A percentile compares a stretch with the other conserved stretches of the same genome.
phyloP scores from a whole-genome alignment of 75 land plant species.

The Gnetum montanum region DNA sequence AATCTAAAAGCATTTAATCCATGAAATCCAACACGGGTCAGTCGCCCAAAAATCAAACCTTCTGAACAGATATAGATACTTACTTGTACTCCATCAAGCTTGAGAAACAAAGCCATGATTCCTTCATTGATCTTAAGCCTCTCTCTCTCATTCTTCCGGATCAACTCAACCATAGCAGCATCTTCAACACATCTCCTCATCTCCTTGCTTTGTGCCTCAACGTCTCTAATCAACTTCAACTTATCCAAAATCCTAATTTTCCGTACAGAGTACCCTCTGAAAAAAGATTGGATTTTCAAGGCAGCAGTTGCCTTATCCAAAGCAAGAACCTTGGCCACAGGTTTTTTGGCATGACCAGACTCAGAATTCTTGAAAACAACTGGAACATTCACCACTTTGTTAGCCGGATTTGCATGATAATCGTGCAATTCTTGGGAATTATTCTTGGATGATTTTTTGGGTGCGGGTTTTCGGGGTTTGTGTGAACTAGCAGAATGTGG shows the following conservation, averaged over 20 bases:
- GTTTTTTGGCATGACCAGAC: too few species aligned
- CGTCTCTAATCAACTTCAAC: conserved; percentile 9
- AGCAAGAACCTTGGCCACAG: not conserved
- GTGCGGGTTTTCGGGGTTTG: too few species aligned
- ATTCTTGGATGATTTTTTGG: too few species aligned
- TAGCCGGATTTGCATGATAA: too few species aligned
- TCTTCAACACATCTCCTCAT: not conserved
- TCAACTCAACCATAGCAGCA: not conserved
- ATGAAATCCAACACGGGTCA: too few species aligned
- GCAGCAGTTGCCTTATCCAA: conserved; percentile 9
- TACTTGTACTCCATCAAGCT: conserved; percentile 23
- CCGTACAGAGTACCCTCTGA: conserved; percentile 14
- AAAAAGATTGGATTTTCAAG: conserved; percentile 10
- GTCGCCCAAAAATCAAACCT: too few species aligned
- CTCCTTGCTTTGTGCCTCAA: conserved; percentile 2
- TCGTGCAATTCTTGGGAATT: too few species aligned
- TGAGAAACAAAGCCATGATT: conserved; percentile 17
- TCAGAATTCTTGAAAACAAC: too few species aligned
- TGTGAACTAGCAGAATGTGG: too few species aligned
- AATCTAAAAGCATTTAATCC: too few species aligned
- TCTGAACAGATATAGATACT: not conserved
- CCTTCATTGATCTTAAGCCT: conserved; percentile 10
- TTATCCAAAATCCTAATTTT: conserved; percentile 11
- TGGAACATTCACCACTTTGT: too few species aligned
- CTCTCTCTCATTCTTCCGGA: conserved; percentile 14